phyloP scores from a whole-genome alignment of 352 stramenopile genomes.

The Phytopythium oedochilum region DNA sequence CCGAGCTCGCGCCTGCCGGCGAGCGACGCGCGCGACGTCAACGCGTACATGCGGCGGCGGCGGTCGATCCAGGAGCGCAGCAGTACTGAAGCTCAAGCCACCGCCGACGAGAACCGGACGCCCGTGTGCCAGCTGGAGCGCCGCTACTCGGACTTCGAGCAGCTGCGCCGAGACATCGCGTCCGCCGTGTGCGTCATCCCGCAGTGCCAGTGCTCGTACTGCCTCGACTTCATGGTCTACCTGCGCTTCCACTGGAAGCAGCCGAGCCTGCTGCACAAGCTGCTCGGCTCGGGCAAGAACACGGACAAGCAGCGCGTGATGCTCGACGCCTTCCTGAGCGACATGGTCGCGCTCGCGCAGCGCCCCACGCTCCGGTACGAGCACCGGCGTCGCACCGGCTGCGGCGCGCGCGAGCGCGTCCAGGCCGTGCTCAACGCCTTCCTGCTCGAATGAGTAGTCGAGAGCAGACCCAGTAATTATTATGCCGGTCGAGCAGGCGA shows the following conservation, averaged over 20 bases:
- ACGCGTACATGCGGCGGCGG: neutral
- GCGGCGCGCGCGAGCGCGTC: conserved; percentile 35
- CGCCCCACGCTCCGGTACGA: conserved; percentile 21
- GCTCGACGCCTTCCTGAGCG: conserved; percentile 27
- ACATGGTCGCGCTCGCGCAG: conserved; percentile 27
- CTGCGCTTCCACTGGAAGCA: conserved; percentile 33
- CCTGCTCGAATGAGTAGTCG: conserved; percentile 24
- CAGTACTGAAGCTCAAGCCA: too few relatives aligned
- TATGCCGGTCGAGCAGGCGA: neutral
- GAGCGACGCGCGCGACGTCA: conserved; percentile 26
- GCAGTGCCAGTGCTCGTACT: conserved; percentile 29
- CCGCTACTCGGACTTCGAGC: conserved; percentile 58
- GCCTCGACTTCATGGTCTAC: conserved; percentile 36
- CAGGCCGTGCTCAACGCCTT: conserved; percentile 38
- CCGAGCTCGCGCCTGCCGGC: conserved; percentile 21
- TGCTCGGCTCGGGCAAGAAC: conserved; percentile 14
- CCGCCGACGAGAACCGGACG: neutral
- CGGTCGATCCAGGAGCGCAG: conserved; percentile 2
- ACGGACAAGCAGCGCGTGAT: conserved; percentile 34
- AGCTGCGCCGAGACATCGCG: neutral
- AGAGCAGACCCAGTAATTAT: conserved; percentile 1
- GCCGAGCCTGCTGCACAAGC: conserved; percentile 26
- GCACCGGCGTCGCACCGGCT: conserved; percentile 12
- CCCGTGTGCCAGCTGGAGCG: conserved; percentile 25
- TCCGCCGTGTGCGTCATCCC: conserved; percentile 19